These are phyloP conservation scores for Thamnidium elegans DNA, from an alignment of 192 early-diverging fungal genomes.

Conservation along the genomic window DNA sequence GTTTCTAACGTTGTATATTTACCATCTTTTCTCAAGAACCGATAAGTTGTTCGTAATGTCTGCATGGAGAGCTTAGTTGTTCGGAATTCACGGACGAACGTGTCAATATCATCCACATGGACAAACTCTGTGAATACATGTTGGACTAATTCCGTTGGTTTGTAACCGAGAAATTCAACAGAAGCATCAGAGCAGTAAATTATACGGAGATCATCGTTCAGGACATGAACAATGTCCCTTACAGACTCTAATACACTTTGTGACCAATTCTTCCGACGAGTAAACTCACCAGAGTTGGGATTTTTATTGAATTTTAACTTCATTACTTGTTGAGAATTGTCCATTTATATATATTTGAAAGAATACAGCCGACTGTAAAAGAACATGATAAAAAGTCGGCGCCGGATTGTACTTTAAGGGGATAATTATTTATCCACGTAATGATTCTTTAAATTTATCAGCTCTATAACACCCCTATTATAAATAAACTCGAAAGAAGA, in stretches of 20 bases:
- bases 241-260: conserved; percentile 30
- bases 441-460: too few relatives aligned
- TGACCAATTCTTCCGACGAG: conserved; percentile 37
- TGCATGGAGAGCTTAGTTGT: not conserved
- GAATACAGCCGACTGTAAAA: too few relatives aligned
- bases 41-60: conserved; percentile 25
- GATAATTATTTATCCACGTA: too few relatives aligned
- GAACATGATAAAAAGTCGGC: too few relatives aligned
- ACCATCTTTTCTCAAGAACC: conserved; percentile 30
- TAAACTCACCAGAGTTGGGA: conserved; percentile 25
- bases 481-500: too few relatives aligned
- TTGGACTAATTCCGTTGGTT: conserved; percentile 29
- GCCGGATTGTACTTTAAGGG: too few relatives aligned
- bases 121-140: conserved; percentile 32
- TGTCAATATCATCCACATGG: conserved; percentile 35
- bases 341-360: too few relatives aligned
- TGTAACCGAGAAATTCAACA: conserved; percentile 32
- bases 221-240: conserved; percentile 34
- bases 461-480: too few relatives aligned
- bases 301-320: not conserved
- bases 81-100: conserved; percentile 30
- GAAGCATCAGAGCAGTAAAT: conserved; percentile 33
- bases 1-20: conserved; percentile 27
- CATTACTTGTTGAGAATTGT: not conserved
- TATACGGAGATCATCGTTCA: conserved; percentile 25